phyloP scores from a whole-genome alignment of 2,329 filamentous ascomycete species.

The Aureobasidium sp. region DNA sequence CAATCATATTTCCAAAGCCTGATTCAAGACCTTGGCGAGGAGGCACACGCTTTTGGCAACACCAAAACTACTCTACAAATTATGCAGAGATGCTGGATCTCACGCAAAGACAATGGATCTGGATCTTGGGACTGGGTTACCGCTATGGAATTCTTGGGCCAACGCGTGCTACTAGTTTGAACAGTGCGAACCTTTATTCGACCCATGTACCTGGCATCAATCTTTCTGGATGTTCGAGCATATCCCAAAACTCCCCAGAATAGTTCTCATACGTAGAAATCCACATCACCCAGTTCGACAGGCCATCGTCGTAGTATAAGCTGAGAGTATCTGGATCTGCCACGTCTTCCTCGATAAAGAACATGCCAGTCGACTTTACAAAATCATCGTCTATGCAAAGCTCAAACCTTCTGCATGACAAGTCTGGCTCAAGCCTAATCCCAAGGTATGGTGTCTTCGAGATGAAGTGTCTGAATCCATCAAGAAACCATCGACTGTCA shows the following conservation, averaged over 20 bases:
- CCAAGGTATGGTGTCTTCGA: neutral
- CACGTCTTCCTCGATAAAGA: neutral
- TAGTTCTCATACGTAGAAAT: neutral
- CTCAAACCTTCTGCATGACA: neutral
- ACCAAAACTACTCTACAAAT: neutral
- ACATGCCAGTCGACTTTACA: no score
- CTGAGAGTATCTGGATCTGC: neutral
- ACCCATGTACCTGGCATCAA: neutral
- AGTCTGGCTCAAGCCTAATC: neutral
- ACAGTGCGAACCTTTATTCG: neutral
- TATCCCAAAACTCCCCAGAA: neutral
- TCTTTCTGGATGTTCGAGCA: neutral
- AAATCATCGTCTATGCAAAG: neutral
- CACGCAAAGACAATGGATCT: neutral
- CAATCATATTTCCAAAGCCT: slow-evolving; percentile 4
- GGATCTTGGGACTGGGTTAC: slow-evolving; percentile 5
- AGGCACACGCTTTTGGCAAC: slow-evolving; percentile 15
- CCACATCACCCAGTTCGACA: neutral
- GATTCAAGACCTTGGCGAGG: slow-evolving; percentile 5
- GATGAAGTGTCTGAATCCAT: neutral
- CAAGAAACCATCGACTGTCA: neutral
- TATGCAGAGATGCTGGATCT: slow-evolving; percentile 10
- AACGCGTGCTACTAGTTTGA: slow-evolving; percentile 11
- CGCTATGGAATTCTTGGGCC: neutral
- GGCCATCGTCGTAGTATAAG: neutral